Conservation (phyloP, 2,329 filamentous ascomycete species). For the Aspergillus glaucus region DNA sequence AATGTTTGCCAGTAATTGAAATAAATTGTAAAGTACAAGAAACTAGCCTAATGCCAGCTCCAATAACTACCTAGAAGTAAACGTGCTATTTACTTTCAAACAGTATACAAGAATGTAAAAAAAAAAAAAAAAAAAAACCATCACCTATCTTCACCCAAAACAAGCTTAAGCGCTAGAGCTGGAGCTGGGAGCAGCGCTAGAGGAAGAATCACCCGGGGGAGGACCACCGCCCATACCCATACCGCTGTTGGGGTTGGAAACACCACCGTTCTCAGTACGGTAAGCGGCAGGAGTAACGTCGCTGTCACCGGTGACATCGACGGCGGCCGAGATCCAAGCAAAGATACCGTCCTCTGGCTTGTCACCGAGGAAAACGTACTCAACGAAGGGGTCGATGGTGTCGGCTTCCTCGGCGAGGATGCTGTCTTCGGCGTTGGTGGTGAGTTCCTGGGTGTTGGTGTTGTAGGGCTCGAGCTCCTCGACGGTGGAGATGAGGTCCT, state of each 20-base stretch:
- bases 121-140: neutral
- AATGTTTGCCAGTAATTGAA: no score
- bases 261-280: conserved; percentile 29
- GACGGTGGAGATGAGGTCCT: conserved; percentile 49
- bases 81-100: no score
- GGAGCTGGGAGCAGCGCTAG: conserved; percentile 3
- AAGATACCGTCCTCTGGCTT: conserved; percentile 47
- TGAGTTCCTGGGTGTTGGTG: conserved; percentile 43
- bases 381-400: conserved; percentile 52
- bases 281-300: conserved; percentile 23
- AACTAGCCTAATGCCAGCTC: no score
- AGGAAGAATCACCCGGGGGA: conserved; percentile 3
- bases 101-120: neutral
- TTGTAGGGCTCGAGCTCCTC: conserved; percentile 44
- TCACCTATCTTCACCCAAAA: neutral
- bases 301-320: conserved; percentile 36
- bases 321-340: conserved; percentile 49
- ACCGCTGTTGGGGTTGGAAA: conserved; percentile 21
- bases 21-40: no score
- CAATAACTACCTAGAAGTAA: no score
- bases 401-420: conserved; percentile 46
- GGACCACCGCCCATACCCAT: conserved; percentile 11
- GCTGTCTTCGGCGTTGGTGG: conserved; percentile 46
- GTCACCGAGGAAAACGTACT: conserved; percentile 54
- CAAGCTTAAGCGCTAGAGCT: neutral